A percentile compares a stretch with the other conserved stretches of the same genome.
Conservation (phyloP, 2,329 filamentous ascomycete genomes). For the Diaporthe amygdali region DNA sequence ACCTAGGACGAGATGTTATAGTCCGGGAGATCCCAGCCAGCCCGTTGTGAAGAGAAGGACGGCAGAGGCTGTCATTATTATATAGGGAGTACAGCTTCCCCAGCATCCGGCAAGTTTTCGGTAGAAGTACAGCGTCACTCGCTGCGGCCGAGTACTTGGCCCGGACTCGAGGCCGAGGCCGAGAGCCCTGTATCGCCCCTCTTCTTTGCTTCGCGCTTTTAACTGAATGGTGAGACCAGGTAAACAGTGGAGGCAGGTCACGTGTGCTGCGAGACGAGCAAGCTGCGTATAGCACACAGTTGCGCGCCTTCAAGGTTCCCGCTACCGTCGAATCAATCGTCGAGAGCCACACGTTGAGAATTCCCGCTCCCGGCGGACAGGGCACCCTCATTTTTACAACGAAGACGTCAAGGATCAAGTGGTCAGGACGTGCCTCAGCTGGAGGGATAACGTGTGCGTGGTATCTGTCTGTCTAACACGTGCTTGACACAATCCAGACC, state of each 20-base stretch:
- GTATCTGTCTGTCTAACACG: conserved; percentile 11
- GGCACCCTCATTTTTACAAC: no score
- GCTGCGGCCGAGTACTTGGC: no score
- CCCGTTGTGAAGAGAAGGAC: background rate
- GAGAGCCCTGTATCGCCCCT: no score
- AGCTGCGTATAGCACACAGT: no score
- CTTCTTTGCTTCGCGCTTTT: no score
- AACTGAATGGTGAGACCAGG: no score
- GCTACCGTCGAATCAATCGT: background rate
- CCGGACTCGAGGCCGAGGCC: no score
- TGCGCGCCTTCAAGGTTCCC: no score
- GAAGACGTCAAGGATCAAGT: background rate
- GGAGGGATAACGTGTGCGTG: background rate
- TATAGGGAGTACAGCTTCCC: background rate
- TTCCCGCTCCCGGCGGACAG: background rate
- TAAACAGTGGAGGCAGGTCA: no score
- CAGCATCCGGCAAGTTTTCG: no score
- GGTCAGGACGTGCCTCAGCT: background rate
- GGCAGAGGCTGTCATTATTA: background rate
- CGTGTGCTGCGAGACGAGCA: no score
- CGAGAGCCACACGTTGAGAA: background rate
- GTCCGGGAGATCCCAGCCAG: background rate
- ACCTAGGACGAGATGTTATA: background rate
- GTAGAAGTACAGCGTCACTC: no score
- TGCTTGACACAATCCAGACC: background rate